Evolutionary conservation across 2,329 filamentous ascomycete genomes (phyloP).

Genomic region (Proliferodiscus dingleyae): DNA sequence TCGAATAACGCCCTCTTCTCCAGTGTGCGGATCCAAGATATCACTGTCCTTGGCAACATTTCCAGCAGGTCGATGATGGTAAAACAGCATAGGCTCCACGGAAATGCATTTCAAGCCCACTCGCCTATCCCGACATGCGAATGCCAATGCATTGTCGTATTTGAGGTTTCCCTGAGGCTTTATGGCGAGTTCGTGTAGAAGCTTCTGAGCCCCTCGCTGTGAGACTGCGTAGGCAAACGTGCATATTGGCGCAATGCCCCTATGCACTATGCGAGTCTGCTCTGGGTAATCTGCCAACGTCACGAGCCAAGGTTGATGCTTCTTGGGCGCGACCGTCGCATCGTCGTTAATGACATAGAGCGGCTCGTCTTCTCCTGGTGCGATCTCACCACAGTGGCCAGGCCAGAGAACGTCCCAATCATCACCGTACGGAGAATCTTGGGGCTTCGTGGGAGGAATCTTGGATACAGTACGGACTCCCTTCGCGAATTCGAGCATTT

Average conservation of each 20-base stretch:
- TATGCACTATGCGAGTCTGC: slow-evolving; percentile 27
- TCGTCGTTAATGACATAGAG: slow-evolving; percentile 25
- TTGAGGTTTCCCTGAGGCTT: slow-evolving; percentile 24
- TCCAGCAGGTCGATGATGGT: slow-evolving; percentile 1
- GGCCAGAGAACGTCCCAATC: slow-evolving; percentile 36
- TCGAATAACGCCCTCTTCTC: neutral
- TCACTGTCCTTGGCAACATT: slow-evolving; percentile 1
- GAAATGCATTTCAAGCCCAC: neutral
- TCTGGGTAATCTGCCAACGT: slow-evolving; percentile 10
- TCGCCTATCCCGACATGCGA: neutral
- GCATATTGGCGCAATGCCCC: slow-evolving; percentile 27
- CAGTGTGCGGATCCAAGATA: neutral
- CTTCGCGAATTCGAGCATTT: slow-evolving; percentile 23
- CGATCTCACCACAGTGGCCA: slow-evolving; percentile 33
- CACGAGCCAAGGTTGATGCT: slow-evolving; percentile 10
- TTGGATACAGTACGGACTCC: slow-evolving; percentile 3
- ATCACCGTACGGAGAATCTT: slow-evolving; percentile 29
- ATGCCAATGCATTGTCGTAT: slow-evolving; percentile 22
- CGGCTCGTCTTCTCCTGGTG: slow-evolving; percentile 8
- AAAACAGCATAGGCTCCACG: neutral
- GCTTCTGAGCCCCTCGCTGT: slow-evolving; percentile 42
- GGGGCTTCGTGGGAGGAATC: slow-evolving; percentile 3
- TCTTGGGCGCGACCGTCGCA: slow-evolving; percentile 23
- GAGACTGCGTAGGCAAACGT: slow-evolving; percentile 34
- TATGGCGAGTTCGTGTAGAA: slow-evolving; percentile 53